Base-by-base conservation (phyloP, 2,329 filamentous ascomycete species). In the Fusarium oligoseptatum region DNA sequence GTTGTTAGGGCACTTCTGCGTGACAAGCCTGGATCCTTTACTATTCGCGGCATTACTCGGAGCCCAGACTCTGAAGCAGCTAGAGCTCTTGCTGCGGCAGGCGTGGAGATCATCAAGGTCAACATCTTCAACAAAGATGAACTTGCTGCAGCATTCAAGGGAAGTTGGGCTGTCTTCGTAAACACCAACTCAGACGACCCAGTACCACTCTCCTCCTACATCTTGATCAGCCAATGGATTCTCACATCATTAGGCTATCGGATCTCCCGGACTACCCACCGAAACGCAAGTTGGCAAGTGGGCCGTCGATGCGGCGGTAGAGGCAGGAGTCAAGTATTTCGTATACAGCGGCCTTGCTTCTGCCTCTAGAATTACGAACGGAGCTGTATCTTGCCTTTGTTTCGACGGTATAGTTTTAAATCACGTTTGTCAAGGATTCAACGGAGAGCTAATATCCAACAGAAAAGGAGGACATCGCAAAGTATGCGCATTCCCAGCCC, bases 401-500 rank as follows among this genome's bases (percentile, higher is more conserved):
- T 82, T 83, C 60, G 82, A 85, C 4, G 77, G 83, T 84, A 77
- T 41, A 43, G 77, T 66, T 45, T 6, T 34, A 9, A 20, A 22
- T 12, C 6, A n/a, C 7, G 5, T 1, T 5, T n/a, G 6, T 2
- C 3, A 1, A 4, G 10, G 11, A 0, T n/a, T 7, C 17, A 8
- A 9, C 4, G 8, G 37, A 41, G 27, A 34, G 0, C 72, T 75
- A 27, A 79, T 17, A n/a, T 24, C 0, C n/a, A 2, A 2, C 43
- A 85, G 84, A 82, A 11, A 86, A 86, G 68, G 72, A 82, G 62
- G 77, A 77, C 5, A 79, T 85, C 39, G 83, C 82, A 8, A 74
- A 83, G 55, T 83, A 85, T 60, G 84, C 83, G 12, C 77, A 79
- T 22, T 67, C 68, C 3, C 79, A 75, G 24, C 63, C 66, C 3